Conservation (phyloP, 306 rosid species). For the Vigna mungo region DNA sequence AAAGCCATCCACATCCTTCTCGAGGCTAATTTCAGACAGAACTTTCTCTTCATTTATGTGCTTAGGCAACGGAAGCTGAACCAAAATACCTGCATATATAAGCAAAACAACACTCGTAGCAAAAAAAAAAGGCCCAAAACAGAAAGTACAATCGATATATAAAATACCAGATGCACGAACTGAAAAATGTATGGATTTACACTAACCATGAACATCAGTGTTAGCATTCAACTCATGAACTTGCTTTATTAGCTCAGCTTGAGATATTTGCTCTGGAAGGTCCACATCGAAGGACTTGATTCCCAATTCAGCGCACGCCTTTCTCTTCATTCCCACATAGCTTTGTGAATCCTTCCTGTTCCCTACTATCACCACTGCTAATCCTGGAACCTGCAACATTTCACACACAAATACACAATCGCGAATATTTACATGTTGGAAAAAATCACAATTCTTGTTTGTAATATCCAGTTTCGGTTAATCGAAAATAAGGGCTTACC, state of each 20-base stretch:
- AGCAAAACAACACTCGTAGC: not conserved
- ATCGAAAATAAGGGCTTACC: constrained; percentile 47
- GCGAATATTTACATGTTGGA: not conserved
- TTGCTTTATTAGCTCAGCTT: constrained; percentile 65
- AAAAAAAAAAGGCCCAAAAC: not conserved
- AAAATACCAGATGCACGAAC: not conserved
- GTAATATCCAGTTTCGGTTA: not conserved
- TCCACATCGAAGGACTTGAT: constrained; percentile 78
- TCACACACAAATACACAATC: not conserved
- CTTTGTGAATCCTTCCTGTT: constrained; percentile 86
- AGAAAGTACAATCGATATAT: not conserved
- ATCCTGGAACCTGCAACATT: constrained; percentile 73
- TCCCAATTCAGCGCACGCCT: constrained; percentile 89
- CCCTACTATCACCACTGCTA: constrained; percentile 94
- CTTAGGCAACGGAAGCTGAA: constrained; percentile 94
- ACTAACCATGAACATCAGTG: constrained; percentile 80
- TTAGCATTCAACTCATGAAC: constrained; percentile 73
- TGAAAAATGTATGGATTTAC: not conserved
- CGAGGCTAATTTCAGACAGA: constrained; percentile 79
- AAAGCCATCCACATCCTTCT: constrained; percentile 96
- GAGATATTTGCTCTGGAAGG: constrained; percentile 75
- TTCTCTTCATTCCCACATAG: constrained; percentile 86
- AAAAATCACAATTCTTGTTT: not conserved
- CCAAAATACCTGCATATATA: constrained; percentile 75
- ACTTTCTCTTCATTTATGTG: constrained; percentile 89